A percentile compares a stretch with the other conserved stretches of the same genome.
These are phyloP conservation scores for Xylaria scruposa DNA, from an alignment of 495 filamentous ascomycete species.

Conservation along the genomic window DNA sequence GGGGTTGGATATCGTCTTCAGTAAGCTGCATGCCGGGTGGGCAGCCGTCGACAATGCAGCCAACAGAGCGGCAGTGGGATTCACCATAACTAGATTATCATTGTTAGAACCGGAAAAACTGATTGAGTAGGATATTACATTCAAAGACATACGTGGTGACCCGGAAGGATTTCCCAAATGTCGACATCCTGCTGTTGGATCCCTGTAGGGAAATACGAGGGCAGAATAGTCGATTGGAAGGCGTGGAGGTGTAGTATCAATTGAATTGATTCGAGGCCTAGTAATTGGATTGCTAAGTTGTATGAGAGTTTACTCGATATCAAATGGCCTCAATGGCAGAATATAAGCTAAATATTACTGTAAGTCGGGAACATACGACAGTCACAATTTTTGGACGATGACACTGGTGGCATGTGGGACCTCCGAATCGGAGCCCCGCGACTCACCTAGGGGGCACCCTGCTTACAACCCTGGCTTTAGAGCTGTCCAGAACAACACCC, in stretches of 20 bases:
- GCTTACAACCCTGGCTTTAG: not conserved
- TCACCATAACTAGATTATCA: slow-evolving; percentile 73
- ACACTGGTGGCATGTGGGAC: slow-evolving; percentile 18
- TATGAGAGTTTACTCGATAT: not conserved
- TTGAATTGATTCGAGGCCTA: not conserved
- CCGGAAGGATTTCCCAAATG: slow-evolving; percentile 84
- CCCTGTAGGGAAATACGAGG: not conserved
- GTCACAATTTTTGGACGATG: slow-evolving; percentile 5
- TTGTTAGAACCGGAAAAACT: slow-evolving; percentile 21
- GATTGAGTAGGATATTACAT: not conserved
- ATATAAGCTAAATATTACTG: not conserved
- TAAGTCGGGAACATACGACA: not conserved
- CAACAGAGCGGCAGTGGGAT: slow-evolving; percentile 89
- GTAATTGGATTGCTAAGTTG: not conserved
- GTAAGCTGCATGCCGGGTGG: slow-evolving; percentile 89
- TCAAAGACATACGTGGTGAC: slow-evolving; percentile 76
- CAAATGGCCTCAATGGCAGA: not conserved
- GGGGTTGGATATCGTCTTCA: slow-evolving; percentile 91
- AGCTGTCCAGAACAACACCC: not conserved
- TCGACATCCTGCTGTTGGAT: slow-evolving; percentile 69
- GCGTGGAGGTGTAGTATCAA: not conserved
- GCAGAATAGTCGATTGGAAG: not conserved
- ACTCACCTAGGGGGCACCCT: not conserved
- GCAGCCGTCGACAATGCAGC: slow-evolving; percentile 86
- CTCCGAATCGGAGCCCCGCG: slow-evolving; percentile 24